These are phyloP conservation scores for Skeletonema menzelii DNA, from an alignment of 108 stramenopile species.

Conservation along the genomic window DNA sequence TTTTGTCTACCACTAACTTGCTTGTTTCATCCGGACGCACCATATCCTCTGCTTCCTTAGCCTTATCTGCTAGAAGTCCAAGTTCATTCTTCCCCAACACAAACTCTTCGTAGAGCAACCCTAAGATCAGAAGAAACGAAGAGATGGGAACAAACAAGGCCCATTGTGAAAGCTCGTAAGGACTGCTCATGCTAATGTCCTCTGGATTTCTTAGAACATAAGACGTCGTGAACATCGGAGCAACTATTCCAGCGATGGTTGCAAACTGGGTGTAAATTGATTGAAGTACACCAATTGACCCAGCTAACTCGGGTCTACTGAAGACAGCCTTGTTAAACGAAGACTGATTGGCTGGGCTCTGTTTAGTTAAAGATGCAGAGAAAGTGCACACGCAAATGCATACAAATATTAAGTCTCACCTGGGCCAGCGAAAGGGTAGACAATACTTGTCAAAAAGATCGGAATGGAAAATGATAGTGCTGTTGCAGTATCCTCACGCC, in stretches of 20 bases:
- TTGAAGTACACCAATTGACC: conserved; percentile 17
- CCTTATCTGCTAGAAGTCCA: neutral
- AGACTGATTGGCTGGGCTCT: conserved; percentile 22
- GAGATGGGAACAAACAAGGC: conserved; percentile 8
- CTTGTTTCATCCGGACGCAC: neutral
- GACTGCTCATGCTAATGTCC: neutral
- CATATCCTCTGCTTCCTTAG: neutral
- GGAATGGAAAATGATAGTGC: conserved; percentile 8
- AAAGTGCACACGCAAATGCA: too few species aligned
- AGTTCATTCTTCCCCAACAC: conserved; percentile 7
- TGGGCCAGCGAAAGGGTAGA: conserved; percentile 14
- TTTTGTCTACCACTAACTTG: neutral
- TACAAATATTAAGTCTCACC: too few species aligned
- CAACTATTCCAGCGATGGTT: conserved; percentile 12
- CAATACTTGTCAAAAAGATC: neutral
- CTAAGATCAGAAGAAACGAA: conserved; percentile 3
- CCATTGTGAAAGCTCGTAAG: neutral
- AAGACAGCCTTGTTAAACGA: conserved; percentile 5
- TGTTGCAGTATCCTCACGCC: conserved; percentile 1
- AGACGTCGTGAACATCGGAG: conserved; percentile 1
- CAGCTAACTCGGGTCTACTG: conserved; percentile 3
- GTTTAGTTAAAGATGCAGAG: too few species aligned
- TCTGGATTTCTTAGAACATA: conserved; percentile 13
- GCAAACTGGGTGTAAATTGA: conserved; percentile 8
- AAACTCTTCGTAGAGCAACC: conserved; percentile 15